Percentiles rank a stretch among this genome's conserved stretches.
These are phyloP conservation scores for Hortiboletus campestris DNA, from an alignment of 768 basidiomycete genomes.

Conservation along the genomic window DNA sequence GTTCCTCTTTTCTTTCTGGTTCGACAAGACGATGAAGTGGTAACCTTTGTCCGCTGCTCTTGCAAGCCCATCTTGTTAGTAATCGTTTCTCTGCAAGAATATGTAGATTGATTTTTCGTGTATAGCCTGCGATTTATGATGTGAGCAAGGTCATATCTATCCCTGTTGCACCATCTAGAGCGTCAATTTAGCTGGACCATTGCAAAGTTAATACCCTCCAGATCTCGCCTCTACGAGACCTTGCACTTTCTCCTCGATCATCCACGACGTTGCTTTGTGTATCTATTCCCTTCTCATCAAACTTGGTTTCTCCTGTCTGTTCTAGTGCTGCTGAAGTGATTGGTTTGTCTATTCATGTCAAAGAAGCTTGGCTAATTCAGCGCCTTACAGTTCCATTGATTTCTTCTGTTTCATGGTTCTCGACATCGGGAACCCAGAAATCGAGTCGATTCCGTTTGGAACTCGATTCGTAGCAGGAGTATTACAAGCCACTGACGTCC, in stretches of 20 bases:
- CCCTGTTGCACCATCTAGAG: constrained; percentile 1
- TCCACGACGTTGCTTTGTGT: constrained; percentile 87
- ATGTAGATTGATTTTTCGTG: not conserved
- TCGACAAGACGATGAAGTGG: not conserved
- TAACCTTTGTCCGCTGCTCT: not conserved
- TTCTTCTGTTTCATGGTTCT: constrained; percentile 89
- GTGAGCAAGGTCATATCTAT: constrained; percentile 42
- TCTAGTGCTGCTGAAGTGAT: constrained; percentile 65
- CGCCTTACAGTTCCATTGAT: constrained; percentile 59
- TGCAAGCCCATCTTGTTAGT: constrained; percentile 82
- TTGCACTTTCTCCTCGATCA: constrained; percentile 92
- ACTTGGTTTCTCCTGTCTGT: constrained; percentile 86
- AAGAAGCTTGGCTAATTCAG: not conserved
- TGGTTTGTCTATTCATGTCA: not conserved
- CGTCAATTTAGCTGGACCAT: constrained; percentile 61
- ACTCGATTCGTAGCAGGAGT: constrained; percentile 71
- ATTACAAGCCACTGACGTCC: constrained; percentile 77
- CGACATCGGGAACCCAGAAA: constrained; percentile 75
- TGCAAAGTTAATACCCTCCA: constrained; percentile 55
- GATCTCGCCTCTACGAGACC: constrained; percentile 70
- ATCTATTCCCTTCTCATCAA: constrained; percentile 90
- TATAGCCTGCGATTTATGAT: constrained; percentile 76
- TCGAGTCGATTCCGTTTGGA: constrained; percentile 67
- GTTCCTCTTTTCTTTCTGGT: constrained; percentile 33
- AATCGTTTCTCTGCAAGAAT: not conserved